A percentile compares a stretch with the other conserved stretches of the same genome.
These are phyloP conservation scores for Neurospora sp. DNA, from an alignment of 495 filamentous ascomycete genomes.

Conservation along the genomic window DNA sequence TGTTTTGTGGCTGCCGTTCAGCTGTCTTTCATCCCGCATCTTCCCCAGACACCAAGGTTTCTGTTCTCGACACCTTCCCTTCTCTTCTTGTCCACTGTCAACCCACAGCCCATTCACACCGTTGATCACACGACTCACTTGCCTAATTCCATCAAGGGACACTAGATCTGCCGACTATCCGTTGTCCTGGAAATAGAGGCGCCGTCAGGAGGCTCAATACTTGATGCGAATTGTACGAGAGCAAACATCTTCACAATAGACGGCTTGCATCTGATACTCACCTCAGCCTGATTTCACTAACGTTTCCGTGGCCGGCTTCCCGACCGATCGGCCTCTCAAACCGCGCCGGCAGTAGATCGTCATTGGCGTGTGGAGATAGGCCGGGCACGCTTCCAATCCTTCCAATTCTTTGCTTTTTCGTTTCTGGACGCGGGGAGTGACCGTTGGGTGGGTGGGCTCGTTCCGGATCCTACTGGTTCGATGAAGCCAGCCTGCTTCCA, in stretches of 20 bases:
- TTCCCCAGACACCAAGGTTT: conserved; percentile 10
- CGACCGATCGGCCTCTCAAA: neutral
- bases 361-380: neutral
- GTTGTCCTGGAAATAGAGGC: neutral
- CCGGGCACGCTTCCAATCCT: neutral
- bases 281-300: neutral
- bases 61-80: neutral
- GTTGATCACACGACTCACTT: neutral
- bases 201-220: neutral
- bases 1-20: conserved; percentile 15
- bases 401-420: neutral
- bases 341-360: neutral
- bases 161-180: neutral
- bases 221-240: neutral
- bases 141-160: neutral
- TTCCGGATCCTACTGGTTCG: neutral
- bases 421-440: neutral
- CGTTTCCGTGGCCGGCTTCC: neutral
- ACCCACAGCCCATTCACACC: neutral
- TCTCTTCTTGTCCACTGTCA: neutral
- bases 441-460: neutral
- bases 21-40: conserved; percentile 12
- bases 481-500: neutral
- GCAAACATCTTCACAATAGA: neutral
- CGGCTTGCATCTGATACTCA: neutral